A percentile compares a stretch with the other conserved stretches of the same genome.
Evolutionary conservation across 768 basidiomycete species (phyloP).

Genomic region (Pluteus cervinus): DNA sequence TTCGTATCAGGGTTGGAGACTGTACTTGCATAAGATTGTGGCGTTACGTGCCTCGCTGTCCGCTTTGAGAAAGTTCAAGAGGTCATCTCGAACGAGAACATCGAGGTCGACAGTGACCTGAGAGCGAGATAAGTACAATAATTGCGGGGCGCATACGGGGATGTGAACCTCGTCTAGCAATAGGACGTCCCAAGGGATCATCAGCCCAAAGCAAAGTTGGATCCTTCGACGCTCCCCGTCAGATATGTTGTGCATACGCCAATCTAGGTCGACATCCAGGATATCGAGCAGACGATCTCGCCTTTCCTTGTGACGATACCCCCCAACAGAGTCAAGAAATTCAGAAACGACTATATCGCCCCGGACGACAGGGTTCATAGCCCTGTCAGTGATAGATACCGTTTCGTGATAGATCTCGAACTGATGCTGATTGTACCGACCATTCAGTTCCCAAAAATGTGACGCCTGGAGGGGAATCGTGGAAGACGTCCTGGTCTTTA

Average conservation of each 20-base stretch:
- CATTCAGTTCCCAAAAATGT: constrained; percentile 94
- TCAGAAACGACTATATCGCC: constrained; percentile 88
- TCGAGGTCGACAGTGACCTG: constrained; percentile 97
- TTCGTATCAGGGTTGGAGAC: constrained; percentile 4
- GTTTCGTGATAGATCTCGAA: no score
- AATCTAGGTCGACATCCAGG: constrained; percentile 91
- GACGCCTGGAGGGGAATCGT: constrained; percentile 74
- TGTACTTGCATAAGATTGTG: constrained; percentile 74
- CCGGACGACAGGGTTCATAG: constrained; percentile 94
- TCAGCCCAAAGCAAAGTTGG: constrained; percentile 93
- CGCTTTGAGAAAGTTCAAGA: constrained; percentile 80
- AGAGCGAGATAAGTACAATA: constrained; percentile 1
- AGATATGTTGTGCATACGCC: constrained; percentile 94
- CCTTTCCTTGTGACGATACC: constrained; percentile 87
- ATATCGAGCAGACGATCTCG: constrained; percentile 85
- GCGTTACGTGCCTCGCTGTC: constrained; percentile 79
- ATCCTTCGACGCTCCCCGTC: constrained; percentile 92
- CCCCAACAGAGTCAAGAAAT: constrained; percentile 97
- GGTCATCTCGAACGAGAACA: constrained; percentile 86
- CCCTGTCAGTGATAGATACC: constrained; percentile 47
- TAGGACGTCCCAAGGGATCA: constrained; percentile 90
- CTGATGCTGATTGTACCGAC: constrained; percentile 33
- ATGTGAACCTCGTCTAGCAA: constrained; percentile 81
- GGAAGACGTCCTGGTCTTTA: constrained; percentile 83
- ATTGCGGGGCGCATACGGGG: constrained; percentile 5